Conservation (phyloP, 2,329 filamentous ascomycete genomes). For the Penicillium sp. region DNA sequence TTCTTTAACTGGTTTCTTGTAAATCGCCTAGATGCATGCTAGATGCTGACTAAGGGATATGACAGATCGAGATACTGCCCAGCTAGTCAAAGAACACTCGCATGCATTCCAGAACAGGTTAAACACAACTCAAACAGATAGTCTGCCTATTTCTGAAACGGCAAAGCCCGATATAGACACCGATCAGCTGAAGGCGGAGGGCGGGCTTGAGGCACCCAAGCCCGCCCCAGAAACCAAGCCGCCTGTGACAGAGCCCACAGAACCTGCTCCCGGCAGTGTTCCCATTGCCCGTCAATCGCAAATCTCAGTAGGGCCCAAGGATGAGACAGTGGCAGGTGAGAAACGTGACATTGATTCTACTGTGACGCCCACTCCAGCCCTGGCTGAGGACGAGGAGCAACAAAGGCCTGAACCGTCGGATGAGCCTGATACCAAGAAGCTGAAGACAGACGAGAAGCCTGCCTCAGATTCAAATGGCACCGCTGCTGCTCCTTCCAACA, state of each 20-base stretch:
- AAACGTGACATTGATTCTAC: constrained; percentile 23
- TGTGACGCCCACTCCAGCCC: background rate
- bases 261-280: constrained; percentile 2
- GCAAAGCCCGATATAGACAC: background rate
- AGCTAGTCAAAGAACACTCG: constrained; percentile 13
- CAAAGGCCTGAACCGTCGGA: constrained; percentile 14
- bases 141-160: background rate
- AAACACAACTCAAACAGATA: constrained; percentile 18
- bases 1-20: background rate
- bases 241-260: constrained; percentile 5
- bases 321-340: constrained; percentile 14
- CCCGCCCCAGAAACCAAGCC: constrained; percentile 12
- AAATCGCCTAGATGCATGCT: background rate
- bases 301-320: constrained; percentile 10
- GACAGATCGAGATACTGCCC: constrained; percentile 6
- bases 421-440: constrained; percentile 37
- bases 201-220: constrained; percentile 6
- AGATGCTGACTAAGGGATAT: constrained; percentile 24
- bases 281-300: constrained; percentile 12
- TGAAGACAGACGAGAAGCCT: constrained; percentile 27
- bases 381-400: constrained; percentile 11
- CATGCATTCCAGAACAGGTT: constrained; percentile 17
- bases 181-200: background rate
- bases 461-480: constrained; percentile 17
- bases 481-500: constrained; percentile 2